Base-by-base conservation (phyloP, 345 rosid genomes). In the Citrus sp. region DNA sequence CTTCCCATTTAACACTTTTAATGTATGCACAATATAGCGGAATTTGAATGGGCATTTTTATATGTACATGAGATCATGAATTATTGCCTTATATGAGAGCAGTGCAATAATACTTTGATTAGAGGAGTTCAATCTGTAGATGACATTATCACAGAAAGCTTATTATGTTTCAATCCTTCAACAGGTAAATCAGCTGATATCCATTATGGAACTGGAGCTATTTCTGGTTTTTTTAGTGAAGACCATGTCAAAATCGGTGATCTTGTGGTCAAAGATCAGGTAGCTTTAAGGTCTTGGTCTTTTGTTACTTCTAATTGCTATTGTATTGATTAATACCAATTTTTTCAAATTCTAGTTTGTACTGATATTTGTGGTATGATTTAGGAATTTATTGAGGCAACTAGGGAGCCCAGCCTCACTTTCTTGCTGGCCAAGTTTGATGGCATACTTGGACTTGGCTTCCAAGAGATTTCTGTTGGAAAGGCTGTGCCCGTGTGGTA, bases 321-420 rank as follows among this genome's bases (percentile, higher is more conserved):
- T 16, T 7, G 30, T 32, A 8, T 18, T 67, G 72, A 34, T 69
- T 77, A 32, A 22, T 54, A 24, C 27, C 21, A 59, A 12, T 14
- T 25, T 4, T 72, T 27, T 7, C 3, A 42, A 16, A 54, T 30
- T 69, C 16, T 51, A 35, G 74, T 74, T 40, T 77, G 71, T 51
- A 40, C 55, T 37, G 13, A 78, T 73, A 24, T 7, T 18, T 62
- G 16, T 35, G 21, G 34, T 60, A 25, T 54, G 54, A 46, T 79
- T 76, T 81, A 95, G 99, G 95, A 89, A 83, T 94, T 96, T 82
- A 93, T 96, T 69, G 99, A 96, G 85, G 90, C 97, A 81, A 91
- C 99, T 13, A 87, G 79, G 55, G 98, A 96, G 78, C 98, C 97
- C 5, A 82, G 99, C 77, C 27, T 92, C 72, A 91, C 94, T 19